These are phyloP conservation scores for Phytophthora ramorum DNA, from an alignment of 352 stramenopile species.

Conservation along the genomic window DNA sequence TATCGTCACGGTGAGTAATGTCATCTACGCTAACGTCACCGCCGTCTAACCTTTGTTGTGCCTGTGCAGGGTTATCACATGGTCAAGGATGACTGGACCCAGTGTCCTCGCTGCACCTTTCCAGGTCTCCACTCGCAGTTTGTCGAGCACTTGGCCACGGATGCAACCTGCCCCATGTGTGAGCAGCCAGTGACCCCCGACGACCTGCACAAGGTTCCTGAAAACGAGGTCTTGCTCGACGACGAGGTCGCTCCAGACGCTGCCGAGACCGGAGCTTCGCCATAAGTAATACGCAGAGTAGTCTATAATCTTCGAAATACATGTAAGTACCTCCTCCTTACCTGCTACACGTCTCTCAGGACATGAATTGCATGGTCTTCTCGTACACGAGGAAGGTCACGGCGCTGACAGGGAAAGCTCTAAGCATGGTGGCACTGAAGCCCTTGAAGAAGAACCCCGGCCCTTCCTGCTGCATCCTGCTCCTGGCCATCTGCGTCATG, in stretches of 20 bases:
- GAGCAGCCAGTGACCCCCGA: constrained; percentile 55
- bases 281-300: constrained; percentile 11
- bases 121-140: constrained; percentile 92
- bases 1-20: constrained; percentile 77
- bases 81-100: constrained; percentile 92
- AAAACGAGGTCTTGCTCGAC: constrained; percentile 55
- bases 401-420: constrained; percentile 80
- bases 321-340: background rate
- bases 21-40: background rate
- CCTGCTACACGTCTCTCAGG: constrained; percentile 20
- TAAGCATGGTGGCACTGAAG: constrained; percentile 73
- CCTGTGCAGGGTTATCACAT: constrained; percentile 90
- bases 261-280: constrained; percentile 17
- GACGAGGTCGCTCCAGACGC: constrained; percentile 33
- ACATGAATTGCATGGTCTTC: constrained; percentile 79
- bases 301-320: constrained; percentile 27
- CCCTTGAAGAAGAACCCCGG: constrained; percentile 80
- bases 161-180: constrained; percentile 81
- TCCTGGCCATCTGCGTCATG: constrained; percentile 49
- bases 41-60: background rate
- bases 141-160: constrained; percentile 72
- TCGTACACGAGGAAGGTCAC: constrained; percentile 88
- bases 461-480: constrained; percentile 57
- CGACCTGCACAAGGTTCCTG: constrained; percentile 43
- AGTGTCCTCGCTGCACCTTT: constrained; percentile 90